Conservation (phyloP, 169 alveolate species). For the Theileria equi region DNA sequence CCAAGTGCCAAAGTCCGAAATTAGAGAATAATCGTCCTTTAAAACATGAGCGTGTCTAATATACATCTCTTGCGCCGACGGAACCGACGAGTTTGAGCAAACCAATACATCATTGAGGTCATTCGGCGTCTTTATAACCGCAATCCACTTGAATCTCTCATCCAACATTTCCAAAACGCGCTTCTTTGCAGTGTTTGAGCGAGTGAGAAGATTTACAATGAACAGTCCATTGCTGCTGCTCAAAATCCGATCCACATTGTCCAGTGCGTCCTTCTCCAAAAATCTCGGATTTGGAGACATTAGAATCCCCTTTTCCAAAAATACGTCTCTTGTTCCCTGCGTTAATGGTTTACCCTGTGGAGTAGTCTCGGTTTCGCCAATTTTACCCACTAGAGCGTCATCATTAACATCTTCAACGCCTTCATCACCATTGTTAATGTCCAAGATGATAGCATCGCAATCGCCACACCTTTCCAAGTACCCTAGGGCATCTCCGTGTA, state of each 20-base stretch:
- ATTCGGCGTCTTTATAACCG: slow-evolving; percentile 28
- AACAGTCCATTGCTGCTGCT: slow-evolving; percentile 1
- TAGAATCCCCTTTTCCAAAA: slow-evolving; percentile 15
- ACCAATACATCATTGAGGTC: too few relatives aligned
- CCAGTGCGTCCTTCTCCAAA: slow-evolving; percentile 17
- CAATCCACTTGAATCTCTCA: slow-evolving; percentile 30
- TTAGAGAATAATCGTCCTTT: too few relatives aligned
- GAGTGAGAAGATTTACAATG: slow-evolving; percentile 40
- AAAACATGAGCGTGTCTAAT: too few relatives aligned
- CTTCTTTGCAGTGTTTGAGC: slow-evolving; percentile 27
- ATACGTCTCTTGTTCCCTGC: too few relatives aligned
- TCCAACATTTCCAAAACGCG: slow-evolving; percentile 11
- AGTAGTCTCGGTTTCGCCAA: too few relatives aligned
- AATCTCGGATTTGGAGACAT: slow-evolving; percentile 55
- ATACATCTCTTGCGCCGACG: too few relatives aligned
- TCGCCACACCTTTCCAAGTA: too few relatives aligned
- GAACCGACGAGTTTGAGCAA: too few relatives aligned
- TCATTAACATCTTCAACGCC: neutral
- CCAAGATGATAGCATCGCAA: slow-evolving; percentile 27
- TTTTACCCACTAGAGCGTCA: too few relatives aligned
- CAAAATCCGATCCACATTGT: slow-evolving; percentile 2
- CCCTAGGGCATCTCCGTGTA: slow-evolving; percentile 30
- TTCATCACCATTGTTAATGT: slow-evolving; percentile 42
- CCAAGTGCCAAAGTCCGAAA: too few relatives aligned
- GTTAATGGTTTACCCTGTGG: too few relatives aligned